phyloP scores from a whole-genome alignment of 306 rosid genomes.

The Datisca glomerata region DNA sequence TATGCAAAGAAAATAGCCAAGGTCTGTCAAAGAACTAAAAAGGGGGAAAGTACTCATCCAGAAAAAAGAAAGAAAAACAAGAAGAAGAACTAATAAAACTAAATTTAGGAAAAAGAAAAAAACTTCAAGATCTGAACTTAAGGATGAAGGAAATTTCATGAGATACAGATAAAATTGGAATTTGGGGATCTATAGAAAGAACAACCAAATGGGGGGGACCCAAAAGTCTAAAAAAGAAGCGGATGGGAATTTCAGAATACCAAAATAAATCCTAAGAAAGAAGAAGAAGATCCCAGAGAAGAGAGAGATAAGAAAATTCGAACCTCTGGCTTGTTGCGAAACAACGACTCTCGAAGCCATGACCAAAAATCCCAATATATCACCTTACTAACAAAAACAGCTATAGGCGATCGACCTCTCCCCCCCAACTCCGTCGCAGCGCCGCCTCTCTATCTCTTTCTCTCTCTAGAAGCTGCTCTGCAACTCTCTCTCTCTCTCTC shows the following conservation, averaged over 20 bases:
- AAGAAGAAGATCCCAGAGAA: not conserved
- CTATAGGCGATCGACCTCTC: conserved; percentile 1
- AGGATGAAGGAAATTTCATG: not conserved
- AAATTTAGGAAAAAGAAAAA: not conserved
- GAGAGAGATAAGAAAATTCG: not conserved
- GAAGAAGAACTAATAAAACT: not conserved
- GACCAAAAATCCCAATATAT: conserved; percentile 1
- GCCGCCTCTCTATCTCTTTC: not conserved
- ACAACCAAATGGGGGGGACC: not conserved
- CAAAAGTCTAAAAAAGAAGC: not conserved
- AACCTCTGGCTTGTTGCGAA: conserved; percentile 59
- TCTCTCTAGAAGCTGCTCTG: too few species aligned
- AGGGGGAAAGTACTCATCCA: not conserved
- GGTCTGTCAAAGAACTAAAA: not conserved
- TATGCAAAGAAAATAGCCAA: not conserved
- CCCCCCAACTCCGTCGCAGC: too few species aligned
- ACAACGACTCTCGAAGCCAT: conserved; percentile 65
- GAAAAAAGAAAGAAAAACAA: not conserved
- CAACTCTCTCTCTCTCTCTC: conserved; percentile 6
- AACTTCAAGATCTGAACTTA: not conserved
- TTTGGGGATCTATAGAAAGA: not conserved
- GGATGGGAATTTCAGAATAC: not conserved
- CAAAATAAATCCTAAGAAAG: not conserved
- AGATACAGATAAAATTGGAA: not conserved
- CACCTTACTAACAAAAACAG: conserved; percentile 4